Conservation (phyloP, 345 rosid species). For the Eucalyptus paniculata region DNA sequence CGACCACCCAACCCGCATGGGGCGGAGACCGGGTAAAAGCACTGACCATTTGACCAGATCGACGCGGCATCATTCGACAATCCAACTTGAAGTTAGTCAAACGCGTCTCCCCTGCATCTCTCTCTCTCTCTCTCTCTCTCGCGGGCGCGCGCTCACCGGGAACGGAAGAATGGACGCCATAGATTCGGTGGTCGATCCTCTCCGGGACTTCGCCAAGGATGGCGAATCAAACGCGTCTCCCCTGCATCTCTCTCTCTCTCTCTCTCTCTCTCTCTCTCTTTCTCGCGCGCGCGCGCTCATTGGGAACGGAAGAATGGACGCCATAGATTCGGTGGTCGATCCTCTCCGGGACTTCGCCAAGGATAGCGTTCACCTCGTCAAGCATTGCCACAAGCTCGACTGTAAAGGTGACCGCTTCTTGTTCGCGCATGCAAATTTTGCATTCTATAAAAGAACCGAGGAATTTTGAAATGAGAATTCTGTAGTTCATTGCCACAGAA, state of each 20-base stretch:
- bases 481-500: too few species aligned
- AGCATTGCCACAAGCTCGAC: slow-evolving; percentile 71
- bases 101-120: background rate
- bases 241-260: background rate
- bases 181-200: slow-evolving; percentile 47
- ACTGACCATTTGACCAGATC: background rate
- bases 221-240: background rate
- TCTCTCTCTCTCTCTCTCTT: background rate
- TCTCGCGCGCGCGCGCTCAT: fast-evolving
- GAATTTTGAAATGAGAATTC: too few species aligned
- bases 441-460: too few species aligned
- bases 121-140: background rate
- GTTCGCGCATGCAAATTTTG: too few species aligned
- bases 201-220: slow-evolving; percentile 66
- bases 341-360: slow-evolving; percentile 68
- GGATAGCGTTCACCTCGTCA: slow-evolving; percentile 61
- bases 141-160: background rate
- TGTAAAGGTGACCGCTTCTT: slow-evolving; percentile 25
- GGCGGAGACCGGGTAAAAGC: background rate
- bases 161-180: slow-evolving; percentile 39
- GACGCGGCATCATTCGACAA: background rate
- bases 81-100: background rate
- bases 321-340: slow-evolving; percentile 42
- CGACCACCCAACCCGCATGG: background rate
- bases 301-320: slow-evolving; percentile 26